A percentile compares a stretch with the other conserved stretches of the same genome.
These are phyloP conservation scores for Penstemon newberryi DNA, from an alignment of 257 asterid genomes.

Conservation along the genomic window DNA sequence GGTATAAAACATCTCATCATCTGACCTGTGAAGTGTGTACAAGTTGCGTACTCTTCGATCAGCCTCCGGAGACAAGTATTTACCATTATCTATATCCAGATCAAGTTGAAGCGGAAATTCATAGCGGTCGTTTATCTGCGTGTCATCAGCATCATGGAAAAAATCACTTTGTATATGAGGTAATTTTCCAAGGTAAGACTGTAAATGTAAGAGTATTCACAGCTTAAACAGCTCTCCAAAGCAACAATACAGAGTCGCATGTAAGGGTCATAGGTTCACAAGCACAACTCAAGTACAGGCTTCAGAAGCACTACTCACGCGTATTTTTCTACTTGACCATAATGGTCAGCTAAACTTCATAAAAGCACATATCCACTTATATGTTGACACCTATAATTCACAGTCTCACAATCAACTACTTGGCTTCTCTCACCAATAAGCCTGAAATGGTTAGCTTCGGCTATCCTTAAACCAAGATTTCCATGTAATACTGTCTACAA, in stretches of 20 bases:
- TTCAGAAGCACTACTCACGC: neutral
- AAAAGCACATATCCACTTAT: no score
- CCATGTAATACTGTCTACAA: no score
- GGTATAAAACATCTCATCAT: no score
- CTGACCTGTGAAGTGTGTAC: slow-evolving; percentile 61
- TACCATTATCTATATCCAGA: slow-evolving; percentile 66
- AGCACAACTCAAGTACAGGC: neutral
- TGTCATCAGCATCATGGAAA: slow-evolving; percentile 12
- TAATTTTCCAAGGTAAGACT: neutral
- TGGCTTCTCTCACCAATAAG: no score
- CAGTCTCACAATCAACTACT: no score
- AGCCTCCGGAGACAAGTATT: slow-evolving; percentile 69
- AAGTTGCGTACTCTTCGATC: slow-evolving; percentile 66
- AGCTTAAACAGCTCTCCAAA: neutral
- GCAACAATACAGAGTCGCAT: neutral
- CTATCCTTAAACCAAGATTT: no score
- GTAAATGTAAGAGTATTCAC: neutral
- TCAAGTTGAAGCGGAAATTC: slow-evolving; percentile 72
- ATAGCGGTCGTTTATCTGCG: slow-evolving; percentile 71
- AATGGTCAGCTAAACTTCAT: neutral
- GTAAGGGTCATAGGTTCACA: slow-evolving; percentile 3
- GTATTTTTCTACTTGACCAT: no score
- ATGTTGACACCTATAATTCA: no score
- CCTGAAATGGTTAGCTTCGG: no score
- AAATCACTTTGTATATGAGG: neutral